phyloP scores from a whole-genome alignment of 177 flowering plant species.

The Tripterygium wilfordii region DNA sequence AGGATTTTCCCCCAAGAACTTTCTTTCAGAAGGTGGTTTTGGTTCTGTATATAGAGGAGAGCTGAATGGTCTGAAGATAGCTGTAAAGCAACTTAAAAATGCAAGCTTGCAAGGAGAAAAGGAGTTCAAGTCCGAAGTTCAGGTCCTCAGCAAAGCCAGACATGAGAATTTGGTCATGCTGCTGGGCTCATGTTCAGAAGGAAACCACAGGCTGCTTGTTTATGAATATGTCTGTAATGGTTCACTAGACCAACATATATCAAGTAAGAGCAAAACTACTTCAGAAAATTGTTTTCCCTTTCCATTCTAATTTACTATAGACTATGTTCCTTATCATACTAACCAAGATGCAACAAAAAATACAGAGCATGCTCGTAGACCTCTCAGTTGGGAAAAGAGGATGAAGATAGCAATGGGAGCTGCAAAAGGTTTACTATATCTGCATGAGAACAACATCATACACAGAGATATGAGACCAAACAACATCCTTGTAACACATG shows the following conservation, averaged over 20 bases:
- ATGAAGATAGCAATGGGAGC: constrained; percentile 60
- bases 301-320: no score
- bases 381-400: constrained; percentile 50
- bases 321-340: no score
- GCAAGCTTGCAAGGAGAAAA: constrained; percentile 57
- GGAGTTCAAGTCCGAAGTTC: constrained; percentile 52
- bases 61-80: constrained; percentile 39
- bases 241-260: constrained; percentile 54
- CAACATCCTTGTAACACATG: constrained; percentile 71
- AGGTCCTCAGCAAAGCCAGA: constrained; percentile 49
- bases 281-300: no score
- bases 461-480: constrained; percentile 68
- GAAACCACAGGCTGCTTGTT: constrained; percentile 49
- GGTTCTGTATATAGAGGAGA: constrained; percentile 46
- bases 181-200: constrained; percentile 60
- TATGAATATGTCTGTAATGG: constrained; percentile 69
- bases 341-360: no score
- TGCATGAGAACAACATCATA: constrained; percentile 49
- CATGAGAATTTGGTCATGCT: constrained; percentile 63
- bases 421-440: constrained; percentile 51
- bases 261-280: constrained; percentile 40
- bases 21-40: constrained; percentile 53
- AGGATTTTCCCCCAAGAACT: constrained; percentile 34
- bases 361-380: constrained; percentile 30
- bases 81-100: constrained; percentile 50